Conservation (phyloP, 805 yeast species). For the Candida nonsorbophila region DNA sequence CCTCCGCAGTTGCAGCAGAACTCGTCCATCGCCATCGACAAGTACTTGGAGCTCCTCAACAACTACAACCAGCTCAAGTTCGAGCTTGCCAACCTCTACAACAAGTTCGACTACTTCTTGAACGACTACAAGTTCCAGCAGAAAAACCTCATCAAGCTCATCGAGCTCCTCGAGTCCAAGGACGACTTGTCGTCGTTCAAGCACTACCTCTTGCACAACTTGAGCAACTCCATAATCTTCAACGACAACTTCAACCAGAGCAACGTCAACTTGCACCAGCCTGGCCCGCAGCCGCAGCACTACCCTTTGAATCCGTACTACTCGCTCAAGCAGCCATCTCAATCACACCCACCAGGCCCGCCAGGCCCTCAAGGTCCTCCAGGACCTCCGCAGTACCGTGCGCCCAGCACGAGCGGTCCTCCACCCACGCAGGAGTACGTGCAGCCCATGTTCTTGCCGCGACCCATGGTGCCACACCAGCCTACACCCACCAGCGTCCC, state of each 20-base stretch:
- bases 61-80: conserved; percentile 10
- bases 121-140: conserved; percentile 11
- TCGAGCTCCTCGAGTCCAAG: conserved; percentile 10
- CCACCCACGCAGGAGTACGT: too few relatives aligned
- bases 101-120: conserved; percentile 11
- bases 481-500: too few relatives aligned
- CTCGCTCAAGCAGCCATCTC: conserved; percentile 14
- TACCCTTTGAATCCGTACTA: conserved; percentile 32
- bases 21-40: conserved; percentile 8
- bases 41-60: conserved; percentile 9
- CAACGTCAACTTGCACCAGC: conserved; percentile 2
- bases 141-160: conserved; percentile 9
- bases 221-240: conserved; percentile 10
- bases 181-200: too few relatives aligned
- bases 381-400: too few relatives aligned
- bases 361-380: too few relatives aligned
- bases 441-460: too few relatives aligned
- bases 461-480: too few relatives aligned
- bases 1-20: conserved; percentile 5
- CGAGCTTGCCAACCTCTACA: conserved; percentile 8
- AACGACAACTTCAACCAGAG: conserved; percentile 1
- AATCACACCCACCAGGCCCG: too few relatives aligned
- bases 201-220: conserved; percentile 7
- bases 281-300: conserved; percentile 14
- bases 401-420: too few relatives aligned